Percentiles rank a stretch among this genome's conserved stretches.
phyloP scores from a whole-genome alignment of 1,139 yeast species.

The Zygosaccharomyces sapae region DNA sequence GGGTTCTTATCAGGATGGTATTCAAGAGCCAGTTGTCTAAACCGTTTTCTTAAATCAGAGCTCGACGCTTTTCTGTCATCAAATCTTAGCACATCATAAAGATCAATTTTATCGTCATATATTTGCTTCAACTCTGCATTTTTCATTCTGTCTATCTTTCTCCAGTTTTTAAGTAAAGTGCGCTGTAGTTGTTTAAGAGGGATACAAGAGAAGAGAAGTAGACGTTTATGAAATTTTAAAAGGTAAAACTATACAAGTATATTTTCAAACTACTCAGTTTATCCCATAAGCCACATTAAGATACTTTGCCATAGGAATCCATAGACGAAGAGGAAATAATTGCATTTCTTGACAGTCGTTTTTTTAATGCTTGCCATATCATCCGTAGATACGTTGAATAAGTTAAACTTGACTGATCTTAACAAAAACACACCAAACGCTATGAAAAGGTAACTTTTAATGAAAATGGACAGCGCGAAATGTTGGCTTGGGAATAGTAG shows the following conservation, averaged over 20 bases:
- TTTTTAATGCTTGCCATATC: constrained; percentile 54
- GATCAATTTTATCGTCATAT: constrained; percentile 13
- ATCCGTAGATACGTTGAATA: constrained; percentile 56
- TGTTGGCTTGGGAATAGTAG: constrained; percentile 45
- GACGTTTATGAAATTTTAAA: background rate
- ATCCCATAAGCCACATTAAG: constrained; percentile 52
- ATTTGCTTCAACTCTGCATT: constrained; percentile 7
- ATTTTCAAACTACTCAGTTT: constrained; percentile 6
- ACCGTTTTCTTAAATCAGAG: constrained; percentile 71
- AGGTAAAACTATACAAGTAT: constrained; percentile 1
- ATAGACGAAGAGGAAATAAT: constrained; percentile 81
- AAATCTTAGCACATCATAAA: constrained; percentile 24
- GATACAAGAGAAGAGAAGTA: constrained; percentile 2
- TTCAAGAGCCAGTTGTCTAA: constrained; percentile 73
- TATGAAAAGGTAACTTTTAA: constrained; percentile 45
- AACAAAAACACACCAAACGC: constrained; percentile 68
- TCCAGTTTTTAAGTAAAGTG: background rate
- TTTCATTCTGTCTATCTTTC: background rate
- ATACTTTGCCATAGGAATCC: constrained; percentile 75
- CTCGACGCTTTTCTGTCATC: constrained; percentile 8
- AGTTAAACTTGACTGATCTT: constrained; percentile 77
- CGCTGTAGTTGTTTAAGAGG: background rate
- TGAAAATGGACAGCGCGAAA: constrained; percentile 38
- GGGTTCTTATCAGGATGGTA: constrained; percentile 96
- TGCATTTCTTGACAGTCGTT: constrained; percentile 73